phyloP scores from a whole-genome alignment of 1,284 basidiomycete genomes.

The Neonothopanus nambi region DNA sequence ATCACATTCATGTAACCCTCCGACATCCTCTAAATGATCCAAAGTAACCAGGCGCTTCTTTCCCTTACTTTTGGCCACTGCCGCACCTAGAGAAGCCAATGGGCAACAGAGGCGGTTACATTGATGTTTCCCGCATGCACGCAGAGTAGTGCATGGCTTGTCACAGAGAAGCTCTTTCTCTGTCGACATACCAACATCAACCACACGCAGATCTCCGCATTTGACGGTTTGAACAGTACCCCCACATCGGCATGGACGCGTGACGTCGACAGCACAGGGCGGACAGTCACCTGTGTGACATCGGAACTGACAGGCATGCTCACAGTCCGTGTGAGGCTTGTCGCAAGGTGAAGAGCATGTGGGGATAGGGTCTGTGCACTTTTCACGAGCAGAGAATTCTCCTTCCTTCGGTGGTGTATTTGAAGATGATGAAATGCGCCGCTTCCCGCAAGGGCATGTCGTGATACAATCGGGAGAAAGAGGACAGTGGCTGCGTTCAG shows the following conservation, averaged over 20 bases:
- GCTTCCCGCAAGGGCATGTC: constrained; percentile 82
- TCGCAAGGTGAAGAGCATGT: constrained; percentile 74
- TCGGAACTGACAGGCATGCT: constrained; percentile 61
- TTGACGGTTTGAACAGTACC: constrained; percentile 53
- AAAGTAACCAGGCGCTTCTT: constrained; percentile 50
- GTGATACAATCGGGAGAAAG: constrained; percentile 66
- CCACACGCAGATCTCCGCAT: constrained; percentile 43
- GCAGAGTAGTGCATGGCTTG: constrained; percentile 69
- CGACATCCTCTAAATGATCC: constrained; percentile 30
- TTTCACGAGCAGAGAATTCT: constrained; percentile 48
- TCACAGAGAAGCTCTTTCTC: constrained; percentile 64
- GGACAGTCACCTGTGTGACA: constrained; percentile 73
- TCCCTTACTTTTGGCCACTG: constrained; percentile 54
- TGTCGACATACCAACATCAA: constrained; percentile 20
- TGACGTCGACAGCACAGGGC: constrained; percentile 68
- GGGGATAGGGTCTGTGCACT: constrained; percentile 77
- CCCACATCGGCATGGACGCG: constrained; percentile 81
- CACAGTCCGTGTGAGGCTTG: constrained; percentile 62
- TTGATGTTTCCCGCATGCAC: constrained; percentile 80
- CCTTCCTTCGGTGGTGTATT: constrained; percentile 23
- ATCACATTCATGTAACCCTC: constrained; percentile 77
- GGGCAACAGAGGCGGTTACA: constrained; percentile 87
- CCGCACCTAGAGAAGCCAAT: constrained; percentile 58
- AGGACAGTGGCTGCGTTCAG: constrained; percentile 62
- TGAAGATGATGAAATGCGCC: constrained; percentile 45